A percentile compares a stretch with the other conserved stretches of the same genome.
Evolutionary conservation across 2,329 filamentous ascomycete genomes (phyloP).

Genomic region (Cercospora citrullina): DNA sequence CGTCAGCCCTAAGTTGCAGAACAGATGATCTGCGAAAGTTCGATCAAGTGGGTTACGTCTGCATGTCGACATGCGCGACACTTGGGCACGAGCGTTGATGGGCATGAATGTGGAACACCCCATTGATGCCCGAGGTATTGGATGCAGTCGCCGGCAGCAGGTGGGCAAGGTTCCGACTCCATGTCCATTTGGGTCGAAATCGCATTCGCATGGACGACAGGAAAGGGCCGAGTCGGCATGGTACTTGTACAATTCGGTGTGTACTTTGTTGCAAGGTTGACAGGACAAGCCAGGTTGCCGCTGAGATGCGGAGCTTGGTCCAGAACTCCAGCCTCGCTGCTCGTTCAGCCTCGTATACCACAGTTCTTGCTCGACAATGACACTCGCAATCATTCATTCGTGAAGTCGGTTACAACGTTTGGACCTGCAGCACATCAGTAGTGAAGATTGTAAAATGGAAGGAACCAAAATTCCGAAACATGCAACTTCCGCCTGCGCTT

Average conservation of each 20-base stretch:
- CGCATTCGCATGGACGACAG: neutral
- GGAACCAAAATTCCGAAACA: neutral
- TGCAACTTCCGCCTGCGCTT: neutral
- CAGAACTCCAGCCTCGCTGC: neutral
- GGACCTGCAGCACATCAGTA: neutral
- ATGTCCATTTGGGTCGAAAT: neutral
- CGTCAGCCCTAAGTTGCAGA: neutral
- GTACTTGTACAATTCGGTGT: neutral
- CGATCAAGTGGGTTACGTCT: neutral
- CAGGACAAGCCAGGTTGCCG: neutral
- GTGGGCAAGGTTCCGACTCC: neutral
- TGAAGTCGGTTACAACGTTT: neutral
- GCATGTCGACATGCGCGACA: neutral
- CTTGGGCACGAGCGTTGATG: neutral
- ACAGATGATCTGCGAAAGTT: neutral
- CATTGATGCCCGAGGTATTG: neutral
- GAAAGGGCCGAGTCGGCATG: neutral
- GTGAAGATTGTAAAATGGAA: neutral
- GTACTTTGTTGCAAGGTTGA: neutral
- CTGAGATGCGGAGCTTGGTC: neutral
- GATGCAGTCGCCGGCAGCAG: neutral
- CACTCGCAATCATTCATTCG: neutral
- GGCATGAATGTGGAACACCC: neutral
- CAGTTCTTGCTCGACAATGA: neutral
- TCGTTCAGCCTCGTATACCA: neutral